These are phyloP conservation scores for Daedalea quercina DNA, from an alignment of 768 basidiomycete species.

Conservation along the genomic window DNA sequence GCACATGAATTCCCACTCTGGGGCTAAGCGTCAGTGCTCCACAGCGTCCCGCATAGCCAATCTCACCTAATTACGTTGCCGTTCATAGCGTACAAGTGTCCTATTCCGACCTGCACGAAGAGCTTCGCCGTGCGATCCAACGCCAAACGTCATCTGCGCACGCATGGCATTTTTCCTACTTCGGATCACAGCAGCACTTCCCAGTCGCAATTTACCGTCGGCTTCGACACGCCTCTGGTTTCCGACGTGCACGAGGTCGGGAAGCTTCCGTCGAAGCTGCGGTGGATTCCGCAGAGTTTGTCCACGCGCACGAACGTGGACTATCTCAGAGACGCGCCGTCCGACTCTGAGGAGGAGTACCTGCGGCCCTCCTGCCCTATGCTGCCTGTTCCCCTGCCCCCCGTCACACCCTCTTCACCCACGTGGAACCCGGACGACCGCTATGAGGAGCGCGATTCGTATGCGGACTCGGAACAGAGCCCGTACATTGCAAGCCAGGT, in stretches of 20 bases:
- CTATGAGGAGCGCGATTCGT: conserved; percentile 30
- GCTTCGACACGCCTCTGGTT: conserved; percentile 40
- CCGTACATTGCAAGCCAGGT: conserved; percentile 31
- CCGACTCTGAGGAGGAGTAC: conserved; percentile 25
- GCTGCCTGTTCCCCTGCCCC: conserved; percentile 31
- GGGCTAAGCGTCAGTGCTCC: conserved; percentile 38
- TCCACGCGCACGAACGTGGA: conserved; percentile 24
- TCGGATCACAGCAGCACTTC: conserved; percentile 19
- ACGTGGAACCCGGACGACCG: conserved; percentile 25
- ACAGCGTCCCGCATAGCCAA: not conserved
- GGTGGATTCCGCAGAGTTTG: conserved; percentile 37
- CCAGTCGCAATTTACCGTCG: conserved; percentile 29
- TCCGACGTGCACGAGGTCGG: conserved; percentile 35
- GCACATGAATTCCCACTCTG: conserved; percentile 48
- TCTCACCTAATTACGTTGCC: not conserved
- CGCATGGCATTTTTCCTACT: conserved; percentile 50
- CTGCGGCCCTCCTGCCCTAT: conserved; percentile 24
- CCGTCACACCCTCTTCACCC: conserved; percentile 23
- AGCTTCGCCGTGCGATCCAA: conserved; percentile 77
- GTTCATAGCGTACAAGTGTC: conserved; percentile 38
- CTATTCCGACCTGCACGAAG: conserved; percentile 53
- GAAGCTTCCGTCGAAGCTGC: conserved; percentile 27
- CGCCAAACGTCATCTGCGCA: conserved; percentile 72
- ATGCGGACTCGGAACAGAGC: conserved; percentile 20
- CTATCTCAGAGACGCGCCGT: conserved; percentile 22